Evolutionary conservation across 768 basidiomycete genomes (phyloP), one percentile per base, ranked within the genome.

Genomic region (Boletus vinaceobasis): DNA sequence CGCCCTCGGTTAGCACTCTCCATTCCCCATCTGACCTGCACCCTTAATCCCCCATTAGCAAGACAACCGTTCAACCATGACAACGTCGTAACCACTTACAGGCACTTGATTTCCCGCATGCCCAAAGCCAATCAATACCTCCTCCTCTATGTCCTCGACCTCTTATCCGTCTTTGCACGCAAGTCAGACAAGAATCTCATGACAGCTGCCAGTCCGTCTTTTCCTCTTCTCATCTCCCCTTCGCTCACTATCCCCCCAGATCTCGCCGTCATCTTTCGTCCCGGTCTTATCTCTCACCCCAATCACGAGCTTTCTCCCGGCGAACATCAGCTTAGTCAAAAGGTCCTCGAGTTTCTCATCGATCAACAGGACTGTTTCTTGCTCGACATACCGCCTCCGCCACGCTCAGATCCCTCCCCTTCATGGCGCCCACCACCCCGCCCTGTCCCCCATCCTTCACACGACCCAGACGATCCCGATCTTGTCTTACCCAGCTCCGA

Each of bases 281-380:
- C 97, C 0, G 97, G 95, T 17, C 76, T 99, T 5, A 85, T 99
- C 55, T 90, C 92, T 9, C 92, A 94, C 68, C 90, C 93, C 2
- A 72, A 78, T 23, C 93, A 98, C 65, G 90, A 93, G 64, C 83
- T 95, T 77, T 83, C 82, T 7, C 93, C 93, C 1, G 74, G 81
- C 43, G 93, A 96, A 66, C 93, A 98, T 73, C 82, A 84, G 9
- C 80, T 93, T 8, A 93, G 88, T 59, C 96, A 97, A 71, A 77
- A 79, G 53, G 95, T 98, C 29, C 80, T 99, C 47, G 94, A 98
- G 68, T 98, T 97, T 70, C 77, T 99, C 50, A 97, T 99, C 61
- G 87, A 84, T n/a, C 87, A 98, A 59, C 95, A 98, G 68, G 94
- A 96, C 65, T 88, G 87, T 81, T 99, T 99, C 72, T 82, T 96